These are phyloP conservation scores for Populus nigra DNA, from an alignment of 345 rosid genomes.

Conservation along the genomic window DNA sequence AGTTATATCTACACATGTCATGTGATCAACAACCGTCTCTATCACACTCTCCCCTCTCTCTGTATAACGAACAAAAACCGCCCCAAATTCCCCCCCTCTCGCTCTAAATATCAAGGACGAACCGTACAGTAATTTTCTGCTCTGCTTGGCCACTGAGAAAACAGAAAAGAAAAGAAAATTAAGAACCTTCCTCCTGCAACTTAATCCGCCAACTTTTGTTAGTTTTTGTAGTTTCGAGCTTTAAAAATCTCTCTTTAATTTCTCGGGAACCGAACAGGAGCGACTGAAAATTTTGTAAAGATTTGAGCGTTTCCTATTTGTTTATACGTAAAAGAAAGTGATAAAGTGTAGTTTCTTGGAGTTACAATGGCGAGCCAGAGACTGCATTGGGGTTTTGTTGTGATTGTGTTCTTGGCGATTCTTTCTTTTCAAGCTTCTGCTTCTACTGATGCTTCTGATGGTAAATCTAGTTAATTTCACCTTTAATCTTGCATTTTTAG, in stretches of 20 bases:
- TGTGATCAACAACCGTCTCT: neutral
- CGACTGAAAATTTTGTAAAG: neutral
- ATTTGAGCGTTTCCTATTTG: conserved; percentile 8
- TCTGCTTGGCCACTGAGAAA: conserved; percentile 13
- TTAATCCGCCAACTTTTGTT: neutral
- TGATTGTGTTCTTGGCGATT: conserved; percentile 30
- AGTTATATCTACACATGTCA: neutral
- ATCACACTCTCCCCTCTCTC: neutral
- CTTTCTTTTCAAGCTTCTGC: conserved; percentile 41
- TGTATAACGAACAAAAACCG: neutral
- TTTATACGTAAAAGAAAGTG: conserved; percentile 12
- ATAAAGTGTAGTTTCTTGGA: conserved; percentile 6
- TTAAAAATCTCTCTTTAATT: neutral
- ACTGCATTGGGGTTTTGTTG: conserved; percentile 14
- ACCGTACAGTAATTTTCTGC: neutral
- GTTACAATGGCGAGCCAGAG: conserved; percentile 33
- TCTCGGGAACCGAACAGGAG: conserved; percentile 15
- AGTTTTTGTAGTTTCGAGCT: neutral
- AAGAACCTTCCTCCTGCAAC: neutral
- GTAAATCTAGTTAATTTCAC: conserved; percentile 30
- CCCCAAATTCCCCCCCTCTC: neutral
- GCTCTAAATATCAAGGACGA: no score
- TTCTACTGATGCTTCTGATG: conserved; percentile 62
- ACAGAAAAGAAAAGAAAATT: neutral
- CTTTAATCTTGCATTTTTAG: conserved; percentile 5